Evolutionary conservation across 192 early-diverging fungal genomes (phyloP), one percentile per base, ranked within the genome.

Genomic region (Backusella circina): DNA sequence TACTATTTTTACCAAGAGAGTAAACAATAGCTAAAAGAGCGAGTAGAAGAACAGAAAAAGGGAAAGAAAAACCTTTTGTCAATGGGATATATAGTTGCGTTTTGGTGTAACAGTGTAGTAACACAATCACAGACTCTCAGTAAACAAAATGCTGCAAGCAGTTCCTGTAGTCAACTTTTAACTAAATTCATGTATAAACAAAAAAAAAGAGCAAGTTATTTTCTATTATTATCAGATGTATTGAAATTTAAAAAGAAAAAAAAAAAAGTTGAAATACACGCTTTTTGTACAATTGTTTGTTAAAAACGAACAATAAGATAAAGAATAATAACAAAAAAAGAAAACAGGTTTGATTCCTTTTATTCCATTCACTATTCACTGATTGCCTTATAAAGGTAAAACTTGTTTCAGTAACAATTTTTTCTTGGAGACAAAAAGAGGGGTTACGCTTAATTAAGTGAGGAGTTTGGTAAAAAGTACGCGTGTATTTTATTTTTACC

Each of bases 111-210:
- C 50, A 0, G 0, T 0, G 16, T 2, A 54, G 50, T 54, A 16
- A 54, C 21, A 54, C 50, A 54, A 54, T 23, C 21, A 54, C 21
- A 54, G 50, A 54, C 50, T 21, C 50, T 23, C 50, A 54, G 21
- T 54, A 54, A 54, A 54, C 50, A 54, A 54, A 54, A 54, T 54
- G 50, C 50, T 54, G 50, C 50, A 54, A 54, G 50, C 50, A 54
- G 50, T 54, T 54, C 50, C 50, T 54, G 50, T 54, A 54, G 50
- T 54, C 50, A 54, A 54, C 50, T 54, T 54, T 54, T 21, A 54
- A 54, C 50, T 54, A 54, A 23, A 54, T 54, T 21, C 21, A 54
- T 21, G 21, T 23, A 23, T 21, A 23, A 57, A 57, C 1, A 57
- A 26, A 51, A 50, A 13, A 51, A 51, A 21, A 57, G 16, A 9